phyloP scores from a whole-genome alignment of 73 alveolate genomes.

The Tetrahymena malaccensis region DNA sequence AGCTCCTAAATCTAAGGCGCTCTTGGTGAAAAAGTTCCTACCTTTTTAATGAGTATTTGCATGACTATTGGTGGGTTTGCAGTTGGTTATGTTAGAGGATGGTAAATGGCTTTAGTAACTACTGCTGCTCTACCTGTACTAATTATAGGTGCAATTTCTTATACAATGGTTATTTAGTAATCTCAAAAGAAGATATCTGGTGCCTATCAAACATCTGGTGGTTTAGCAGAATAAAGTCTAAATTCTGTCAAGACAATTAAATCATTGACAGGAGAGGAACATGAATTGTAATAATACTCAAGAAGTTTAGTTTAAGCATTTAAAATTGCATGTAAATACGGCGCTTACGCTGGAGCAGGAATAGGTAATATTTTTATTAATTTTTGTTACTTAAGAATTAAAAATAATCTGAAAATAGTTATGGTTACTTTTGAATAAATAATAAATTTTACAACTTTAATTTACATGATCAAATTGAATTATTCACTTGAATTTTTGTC shows the following conservation, averaged over 20 bases:
- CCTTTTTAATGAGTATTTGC: slow-evolving; percentile 40
- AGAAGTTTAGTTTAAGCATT: not conserved
- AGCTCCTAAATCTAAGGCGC: slow-evolving; percentile 51
- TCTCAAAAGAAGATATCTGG: slow-evolving; percentile 32
- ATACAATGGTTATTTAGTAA: slow-evolving; percentile 23
- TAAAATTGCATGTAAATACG: not conserved
- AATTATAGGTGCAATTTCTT: slow-evolving; percentile 5
- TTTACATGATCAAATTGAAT: not conserved
- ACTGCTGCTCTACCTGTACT: slow-evolving; percentile 48
- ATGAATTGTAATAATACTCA: not conserved
- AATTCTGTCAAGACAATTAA: slow-evolving; percentile 49
- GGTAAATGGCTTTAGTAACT: slow-evolving; percentile 60
- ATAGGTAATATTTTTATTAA: not conserved
- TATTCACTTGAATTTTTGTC: not conserved
- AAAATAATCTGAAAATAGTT: not conserved
- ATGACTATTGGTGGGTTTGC: slow-evolving; percentile 50
- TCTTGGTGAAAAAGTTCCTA: slow-evolving; percentile 61
- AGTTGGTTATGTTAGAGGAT: slow-evolving; percentile 53
- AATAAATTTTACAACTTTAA: not conserved
- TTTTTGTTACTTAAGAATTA: not conserved
- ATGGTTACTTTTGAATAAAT: not conserved
- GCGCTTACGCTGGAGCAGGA: not conserved
- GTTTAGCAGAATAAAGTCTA: slow-evolving; percentile 61
- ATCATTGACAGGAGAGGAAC: slow-evolving; percentile 27
- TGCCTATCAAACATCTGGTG: slow-evolving; percentile 57